Base-by-base conservation (phyloP, 768 basidiomycete species). In the Suillus americanus region DNA sequence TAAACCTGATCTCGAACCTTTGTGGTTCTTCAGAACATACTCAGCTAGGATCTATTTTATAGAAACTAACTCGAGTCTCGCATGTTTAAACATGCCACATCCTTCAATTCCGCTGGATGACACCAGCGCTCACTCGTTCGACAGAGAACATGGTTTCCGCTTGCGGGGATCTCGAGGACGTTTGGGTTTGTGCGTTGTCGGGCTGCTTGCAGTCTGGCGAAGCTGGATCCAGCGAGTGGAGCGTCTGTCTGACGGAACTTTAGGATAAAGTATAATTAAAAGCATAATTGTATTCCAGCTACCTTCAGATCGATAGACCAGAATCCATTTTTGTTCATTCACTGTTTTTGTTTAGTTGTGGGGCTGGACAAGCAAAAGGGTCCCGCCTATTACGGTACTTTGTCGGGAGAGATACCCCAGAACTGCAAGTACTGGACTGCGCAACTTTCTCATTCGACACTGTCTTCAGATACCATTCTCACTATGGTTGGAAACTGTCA, bases 11-110 rank as follows among this genome's bases (percentile, higher is more conserved):
- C 7, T 51, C 45, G 16, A 50, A 65, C 61, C 46, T 61, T 23
- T 0, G 20, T 70, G 69, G 70, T 74, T 80, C 85, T 72, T 79
- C 68, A 88, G 87, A 88, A 86, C 86, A 88, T 87, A 88, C 87
- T 88, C 87, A 85, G 85, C 83, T 85, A 88, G 86, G 86, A 88
- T 88, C 86, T 88, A 85, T 88, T 88, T 74, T 86, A 87, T 86
- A 88, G 86, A 85, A 85, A 86, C 86, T 87, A 84, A 87, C 87
- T 76, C 85, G 86, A 86, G 86, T 88, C 85, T 87, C 84, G 87
- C 87, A 88, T 87, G 85, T 87, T 86, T 86, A 87, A 80, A 83
- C 85, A 86, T 88, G 87, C 86, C 86, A 74, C 84, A 83, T 83
- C 79, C 82, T 86, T 87, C 83, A 85, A 82, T 82, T 88, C 83